Evolutionary conservation across 2,329 filamentous ascomycete species (phyloP).

Genomic region (Alternaria arbusti): DNA sequence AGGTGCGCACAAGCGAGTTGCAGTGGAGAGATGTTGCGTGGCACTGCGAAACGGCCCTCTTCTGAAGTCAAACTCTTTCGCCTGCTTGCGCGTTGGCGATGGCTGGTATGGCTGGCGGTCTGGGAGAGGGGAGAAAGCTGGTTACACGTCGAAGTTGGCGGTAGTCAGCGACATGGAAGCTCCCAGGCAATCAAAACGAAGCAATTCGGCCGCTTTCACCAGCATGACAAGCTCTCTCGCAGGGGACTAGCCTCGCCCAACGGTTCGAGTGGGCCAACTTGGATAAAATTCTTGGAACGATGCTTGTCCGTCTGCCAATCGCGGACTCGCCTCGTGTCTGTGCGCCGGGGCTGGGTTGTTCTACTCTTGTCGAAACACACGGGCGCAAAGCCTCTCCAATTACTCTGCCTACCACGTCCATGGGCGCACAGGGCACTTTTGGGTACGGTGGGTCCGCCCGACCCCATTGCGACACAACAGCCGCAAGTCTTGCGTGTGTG

Average conservation of each 20-base stretch:
- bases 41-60: slow-evolving; percentile 8
- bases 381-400: slow-evolving; percentile 12
- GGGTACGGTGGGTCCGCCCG: background rate
- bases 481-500: slow-evolving; percentile 4
- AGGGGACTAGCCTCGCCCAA: slow-evolving; percentile 7
- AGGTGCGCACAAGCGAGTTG: slow-evolving; percentile 15
- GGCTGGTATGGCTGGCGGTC: background rate
- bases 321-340: slow-evolving; percentile 5
- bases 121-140: background rate
- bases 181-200: slow-evolving; percentile 1
- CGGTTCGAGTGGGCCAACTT: slow-evolving; percentile 10
- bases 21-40: slow-evolving; percentile 22
- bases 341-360: slow-evolving; percentile 10
- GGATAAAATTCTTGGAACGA: slow-evolving; percentile 23
- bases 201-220: slow-evolving; percentile 7
- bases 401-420: background rate
- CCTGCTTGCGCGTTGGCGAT: background rate
- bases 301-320: slow-evolving; percentile 22
- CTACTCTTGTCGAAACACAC: slow-evolving; percentile 15
- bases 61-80: background rate
- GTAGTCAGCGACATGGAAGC: background rate
- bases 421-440: background rate
- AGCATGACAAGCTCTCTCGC: background rate
- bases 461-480: slow-evolving; percentile 13
- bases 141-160: background rate